phyloP scores from a whole-genome alignment of 352 stramenopile species.

The Globisporangium carolinianum region DNA sequence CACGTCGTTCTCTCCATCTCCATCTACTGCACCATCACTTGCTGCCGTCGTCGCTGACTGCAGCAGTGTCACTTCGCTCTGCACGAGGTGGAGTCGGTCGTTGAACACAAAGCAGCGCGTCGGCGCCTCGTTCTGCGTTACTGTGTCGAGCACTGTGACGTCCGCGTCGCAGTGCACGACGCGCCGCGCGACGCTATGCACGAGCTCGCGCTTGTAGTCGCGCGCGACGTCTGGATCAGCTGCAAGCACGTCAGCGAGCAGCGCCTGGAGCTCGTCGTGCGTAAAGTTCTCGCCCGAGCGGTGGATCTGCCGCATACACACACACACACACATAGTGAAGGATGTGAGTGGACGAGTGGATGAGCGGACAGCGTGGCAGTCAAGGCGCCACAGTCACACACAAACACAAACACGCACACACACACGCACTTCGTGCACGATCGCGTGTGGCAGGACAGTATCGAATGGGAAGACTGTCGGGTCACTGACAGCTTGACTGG shows the following conservation, averaged over 20 bases:
- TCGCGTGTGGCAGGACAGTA: slow-evolving; percentile 48
- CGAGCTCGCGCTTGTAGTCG: slow-evolving; percentile 53
- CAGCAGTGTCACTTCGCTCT: slow-evolving; percentile 57
- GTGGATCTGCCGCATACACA: slow-evolving; percentile 39
- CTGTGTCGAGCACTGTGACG: slow-evolving; percentile 60
- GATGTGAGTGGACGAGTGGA: too few relatives aligned
- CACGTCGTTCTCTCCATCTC: background rate
- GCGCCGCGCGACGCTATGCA: slow-evolving; percentile 42
- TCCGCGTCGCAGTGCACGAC: slow-evolving; percentile 45
- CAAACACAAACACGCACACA: background rate
- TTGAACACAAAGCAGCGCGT: slow-evolving; percentile 73
- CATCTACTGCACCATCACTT: too few relatives aligned
- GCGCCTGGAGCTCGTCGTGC: slow-evolving; percentile 50
- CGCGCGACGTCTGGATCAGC: slow-evolving; percentile 45
- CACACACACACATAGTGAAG: too few relatives aligned
- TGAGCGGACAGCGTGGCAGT: slow-evolving; percentile 1
- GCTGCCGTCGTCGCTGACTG: background rate
- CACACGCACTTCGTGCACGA: slow-evolving; percentile 56
- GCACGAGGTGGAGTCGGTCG: slow-evolving; percentile 57
- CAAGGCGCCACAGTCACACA: background rate
- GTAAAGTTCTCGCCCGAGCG: slow-evolving; percentile 69
- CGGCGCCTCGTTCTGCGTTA: slow-evolving; percentile 21
- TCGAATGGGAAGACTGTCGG: slow-evolving; percentile 25
- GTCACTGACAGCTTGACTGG: background rate
- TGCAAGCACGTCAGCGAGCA: slow-evolving; percentile 51